Percentiles rank a stretch among this genome's conserved stretches.
Evolutionary conservation across 352 stramenopile species (phyloP).

Genomic region (Blastocystis sp.): DNA sequence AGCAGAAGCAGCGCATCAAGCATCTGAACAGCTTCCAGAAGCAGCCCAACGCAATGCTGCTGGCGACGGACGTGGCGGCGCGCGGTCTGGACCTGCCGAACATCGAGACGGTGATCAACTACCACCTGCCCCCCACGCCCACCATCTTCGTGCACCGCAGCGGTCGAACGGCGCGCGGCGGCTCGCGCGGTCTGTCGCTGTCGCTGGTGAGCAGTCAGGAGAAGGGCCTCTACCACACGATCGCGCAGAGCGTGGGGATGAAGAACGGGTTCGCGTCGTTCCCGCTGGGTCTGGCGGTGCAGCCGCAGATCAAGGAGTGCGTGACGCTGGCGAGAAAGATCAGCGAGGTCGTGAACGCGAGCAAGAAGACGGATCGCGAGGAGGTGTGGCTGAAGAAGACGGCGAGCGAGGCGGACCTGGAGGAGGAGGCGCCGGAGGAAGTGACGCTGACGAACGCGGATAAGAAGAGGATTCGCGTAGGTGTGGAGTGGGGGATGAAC

Average conservation of each 20-base stretch:
- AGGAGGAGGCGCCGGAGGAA: slow-evolving; percentile 13
- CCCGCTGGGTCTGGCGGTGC: slow-evolving; percentile 12
- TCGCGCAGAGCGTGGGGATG: background rate
- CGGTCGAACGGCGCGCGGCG: slow-evolving; percentile 93
- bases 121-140: slow-evolving; percentile 94
- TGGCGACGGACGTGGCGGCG: slow-evolving; percentile 86
- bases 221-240: slow-evolving; percentile 39
- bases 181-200: slow-evolving; percentile 75
- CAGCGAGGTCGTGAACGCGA: background rate
- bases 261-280: slow-evolving; percentile 32
- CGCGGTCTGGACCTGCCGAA: slow-evolving; percentile 93
- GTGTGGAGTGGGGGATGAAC: background rate
- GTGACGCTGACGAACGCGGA: slow-evolving; percentile 47
- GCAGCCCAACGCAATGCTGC: slow-evolving; percentile 84
- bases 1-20: slow-evolving; percentile 89
- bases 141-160: slow-evolving; percentile 99
- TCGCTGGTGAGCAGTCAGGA: slow-evolving; percentile 45
- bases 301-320: slow-evolving; percentile 21
- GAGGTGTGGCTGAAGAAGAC: slow-evolving; percentile 53
- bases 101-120: slow-evolving; percentile 98
- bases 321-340: slow-evolving; percentile 48
- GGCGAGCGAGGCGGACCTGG: slow-evolving; percentile 36
- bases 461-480: slow-evolving; percentile 63
- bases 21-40: slow-evolving; percentile 96
- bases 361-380: slow-evolving; percentile 38